Base-by-base conservation (phyloP, 192 early-diverging fungal genomes). In the Dissophora globulifera region DNA sequence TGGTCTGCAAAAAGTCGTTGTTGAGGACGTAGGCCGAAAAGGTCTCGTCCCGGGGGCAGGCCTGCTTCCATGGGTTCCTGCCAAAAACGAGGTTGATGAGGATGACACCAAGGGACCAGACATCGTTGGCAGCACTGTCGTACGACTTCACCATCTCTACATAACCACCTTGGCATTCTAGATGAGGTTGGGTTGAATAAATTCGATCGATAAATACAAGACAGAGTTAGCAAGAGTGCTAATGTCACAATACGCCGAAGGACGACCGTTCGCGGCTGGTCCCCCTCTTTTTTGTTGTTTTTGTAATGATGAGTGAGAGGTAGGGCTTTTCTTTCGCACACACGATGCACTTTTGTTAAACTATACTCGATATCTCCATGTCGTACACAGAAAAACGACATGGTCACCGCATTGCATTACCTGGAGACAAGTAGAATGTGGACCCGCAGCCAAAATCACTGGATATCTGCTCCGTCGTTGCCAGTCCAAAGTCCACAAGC, bases 101-200 rank as follows among this genome's bases (percentile, higher is more conserved):
- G 51, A 97, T 97, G 4, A 98, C 93, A 20, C 97, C 97, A 23
- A 97, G 78, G 40, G 91, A 93, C 97, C 97, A 98, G 74, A 98
- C 84, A 69, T 98, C 97, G 25, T 84, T 87, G 17, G 78, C 50
- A 13, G 80, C 79, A 32, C 81, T 84, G 50, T 70, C 69, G 67
- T 87, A 98, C 78, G 76, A 86, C 46, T 67, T 59, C n/a, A 72
- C 85, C 50, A 80, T 58, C 49, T 90, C 81, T 75, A 89, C 85
- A 62, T 83, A 86, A 82, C 89, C 90, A 70, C 81, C 90, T 82
- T 87, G 78, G 74, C 86, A 83, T 84, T 91, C 79, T 86, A 72
- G 31, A 63, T 29, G 41, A 46, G 35, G 23, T 63, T 16, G 31
- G 38, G 42, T 15, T 15, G 38, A 51, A 19, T 15, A 64, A 26